Evolutionary conservation across 2,329 filamentous ascomycete genomes (phyloP).

Genomic region (Fusarium luffae): DNA sequence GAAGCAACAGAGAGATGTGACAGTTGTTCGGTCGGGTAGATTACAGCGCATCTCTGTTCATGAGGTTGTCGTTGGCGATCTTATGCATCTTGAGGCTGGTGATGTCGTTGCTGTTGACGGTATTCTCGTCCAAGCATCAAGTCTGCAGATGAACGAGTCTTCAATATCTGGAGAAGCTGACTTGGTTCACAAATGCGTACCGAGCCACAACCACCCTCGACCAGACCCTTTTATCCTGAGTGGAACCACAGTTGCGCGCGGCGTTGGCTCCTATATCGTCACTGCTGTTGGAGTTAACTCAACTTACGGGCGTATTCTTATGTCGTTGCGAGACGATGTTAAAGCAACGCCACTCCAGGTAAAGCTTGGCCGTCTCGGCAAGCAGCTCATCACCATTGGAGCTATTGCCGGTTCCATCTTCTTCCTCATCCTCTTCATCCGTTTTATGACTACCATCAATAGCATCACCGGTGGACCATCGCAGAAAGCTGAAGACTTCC

Average conservation of each 20-base stretch:
- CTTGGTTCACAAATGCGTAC: conserved; percentile 70
- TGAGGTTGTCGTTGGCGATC: conserved; percentile 78
- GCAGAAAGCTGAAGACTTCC: conserved; percentile 66
- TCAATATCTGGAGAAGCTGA: conserved; percentile 82
- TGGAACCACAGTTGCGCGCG: conserved; percentile 80
- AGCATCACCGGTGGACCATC: conserved; percentile 55
- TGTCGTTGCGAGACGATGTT: conserved; percentile 80
- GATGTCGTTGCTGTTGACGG: conserved; percentile 78
- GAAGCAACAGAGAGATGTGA: conserved; percentile 80
- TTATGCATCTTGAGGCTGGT: conserved; percentile 78
- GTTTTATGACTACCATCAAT: conserved; percentile 50
- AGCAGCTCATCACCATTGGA: conserved; percentile 70
- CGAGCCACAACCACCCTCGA: conserved; percentile 66
- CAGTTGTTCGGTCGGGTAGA: conserved; percentile 79
- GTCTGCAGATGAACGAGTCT: conserved; percentile 75
- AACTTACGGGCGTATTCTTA: conserved; percentile 80
- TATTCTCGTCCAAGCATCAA: conserved; percentile 67
- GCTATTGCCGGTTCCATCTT: conserved; percentile 55
- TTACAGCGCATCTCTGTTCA: conserved; percentile 76
- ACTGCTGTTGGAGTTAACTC: conserved; percentile 80
- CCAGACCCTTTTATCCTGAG: conserved; percentile 85
- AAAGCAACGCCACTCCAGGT: conserved; percentile 82
- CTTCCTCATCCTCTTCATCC: conserved; percentile 56
- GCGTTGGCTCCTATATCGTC: conserved; percentile 79
- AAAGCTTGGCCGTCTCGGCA: conserved; percentile 80